Conservation (phyloP, 176 grass and related monocot genomes). For the Zea luxurians region DNA sequence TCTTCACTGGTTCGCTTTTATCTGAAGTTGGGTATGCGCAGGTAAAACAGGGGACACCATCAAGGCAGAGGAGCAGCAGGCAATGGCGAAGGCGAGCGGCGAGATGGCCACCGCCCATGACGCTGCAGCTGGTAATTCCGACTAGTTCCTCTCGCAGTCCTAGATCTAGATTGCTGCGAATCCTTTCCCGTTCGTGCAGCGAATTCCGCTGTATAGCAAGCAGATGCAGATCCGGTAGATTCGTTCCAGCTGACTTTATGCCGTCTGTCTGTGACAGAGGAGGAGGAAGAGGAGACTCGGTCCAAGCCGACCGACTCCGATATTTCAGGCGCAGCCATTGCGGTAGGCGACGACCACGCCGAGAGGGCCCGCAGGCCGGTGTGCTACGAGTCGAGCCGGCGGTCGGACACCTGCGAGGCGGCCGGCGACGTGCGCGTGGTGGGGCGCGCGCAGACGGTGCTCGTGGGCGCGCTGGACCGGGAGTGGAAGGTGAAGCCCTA, state of each 20-base stretch:
- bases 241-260: conserved; percentile 14
- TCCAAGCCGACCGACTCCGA: neutral
- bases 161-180: neutral
- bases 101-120: conserved; percentile 17
- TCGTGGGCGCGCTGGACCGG: conserved; percentile 33
- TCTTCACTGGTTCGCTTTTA: neutral
- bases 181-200: neutral
- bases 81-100: neutral
- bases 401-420: conserved; percentile 67
- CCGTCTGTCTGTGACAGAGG: conserved; percentile 19
- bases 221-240: conserved; percentile 27
- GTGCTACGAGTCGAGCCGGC: conserved; percentile 60
- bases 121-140: conserved; percentile 28
- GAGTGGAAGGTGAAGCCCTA: conserved; percentile 63
- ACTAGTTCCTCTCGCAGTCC: neutral
- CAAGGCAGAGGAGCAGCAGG: conserved; percentile 47
- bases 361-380: conserved; percentile 9
- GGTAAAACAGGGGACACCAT: conserved; percentile 49
- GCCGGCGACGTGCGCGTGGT: conserved; percentile 54
- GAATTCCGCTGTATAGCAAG: neutral
- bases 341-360: neutral
- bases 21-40: conserved; percentile 3
- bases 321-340: neutral
- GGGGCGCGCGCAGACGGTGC: conserved; percentile 40
- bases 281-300: conserved; percentile 29